Evolutionary conservation across 2,329 filamentous ascomycete genomes (phyloP), one percentile per base, ranked within the genome.

Genomic region (Aspergillus candidus): DNA sequence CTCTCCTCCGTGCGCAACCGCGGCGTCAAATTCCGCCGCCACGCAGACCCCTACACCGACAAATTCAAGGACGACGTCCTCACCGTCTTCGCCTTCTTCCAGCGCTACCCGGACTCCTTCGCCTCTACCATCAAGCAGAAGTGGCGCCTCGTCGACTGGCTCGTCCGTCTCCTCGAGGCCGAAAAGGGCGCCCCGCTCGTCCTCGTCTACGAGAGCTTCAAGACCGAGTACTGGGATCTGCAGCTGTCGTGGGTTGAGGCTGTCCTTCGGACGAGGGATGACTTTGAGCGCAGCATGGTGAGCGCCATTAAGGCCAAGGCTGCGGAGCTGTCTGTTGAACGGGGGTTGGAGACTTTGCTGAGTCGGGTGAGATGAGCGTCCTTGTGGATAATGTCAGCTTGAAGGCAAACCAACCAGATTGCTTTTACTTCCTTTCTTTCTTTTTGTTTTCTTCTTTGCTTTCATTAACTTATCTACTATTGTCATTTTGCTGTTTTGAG

Each of bases 231-330:
- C 67, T 95, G 91, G 87, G 93, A 98, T 68, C 73, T 97, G 62
- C 88, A 94, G 66, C 83, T 97, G 47, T 84, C 83, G 36, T 98
- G 93, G 93, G 89, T 98, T 6, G 94, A 98, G 73, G 85, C 87
- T 6, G 91, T 95, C 38, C 63, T 98, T 51, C 78, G 90, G 54
- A 77, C 82, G 2, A 76, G 94, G 55, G 93, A 98, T 66, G 93
- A 98, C 71, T 97, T 94, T 69, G 93, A 97, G 67, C 77, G 91
- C 54, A 78, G 80, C 48, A 88, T 97, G 86, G 68, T 97, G 51
- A 93, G 88, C 61, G 78, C 81, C 13, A 84, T 97, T 38, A 97
- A 97, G 74, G 82, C 82, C 2, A 80, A 83, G 62, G 91, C 90
- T n/a, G 90, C 88, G 6, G 86, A 88, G 67, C 79, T 94, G 54